These are phyloP conservation scores for Globisporangium canariense DNA, from an alignment of 352 stramenopile species.

Conservation along the genomic window DNA sequence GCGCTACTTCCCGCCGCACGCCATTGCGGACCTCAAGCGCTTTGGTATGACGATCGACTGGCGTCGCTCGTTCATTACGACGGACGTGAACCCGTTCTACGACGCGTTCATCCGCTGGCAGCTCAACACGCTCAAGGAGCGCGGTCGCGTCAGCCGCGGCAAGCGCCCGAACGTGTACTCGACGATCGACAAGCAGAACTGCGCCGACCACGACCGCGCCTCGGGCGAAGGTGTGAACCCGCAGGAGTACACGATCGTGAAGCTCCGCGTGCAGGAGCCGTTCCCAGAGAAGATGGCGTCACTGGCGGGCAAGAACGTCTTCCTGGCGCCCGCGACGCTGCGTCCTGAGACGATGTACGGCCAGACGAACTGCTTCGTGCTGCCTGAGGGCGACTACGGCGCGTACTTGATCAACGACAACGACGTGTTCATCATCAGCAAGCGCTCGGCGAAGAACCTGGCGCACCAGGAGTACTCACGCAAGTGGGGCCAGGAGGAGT, in stretches of 20 bases:
- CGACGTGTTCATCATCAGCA: conserved; percentile 96
- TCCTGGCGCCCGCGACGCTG: conserved; percentile 97
- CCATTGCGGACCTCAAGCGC: conserved; percentile 94
- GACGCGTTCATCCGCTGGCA: conserved; percentile 99
- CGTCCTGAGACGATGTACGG: conserved; percentile 99
- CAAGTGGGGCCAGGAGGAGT: conserved; percentile 87
- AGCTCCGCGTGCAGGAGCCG: conserved; percentile 91
- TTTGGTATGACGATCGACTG: conserved; percentile 98
- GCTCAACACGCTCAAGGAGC: conserved; percentile 96
- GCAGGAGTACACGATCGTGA: conserved; percentile 99
- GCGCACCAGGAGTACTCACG: conserved; percentile 93
- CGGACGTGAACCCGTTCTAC: conserved; percentile 99
- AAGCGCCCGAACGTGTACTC: conserved; percentile 99
- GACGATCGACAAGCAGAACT: conserved; percentile 98
- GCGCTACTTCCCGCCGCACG: conserved; percentile 98
- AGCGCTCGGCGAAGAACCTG: conserved; percentile 91
- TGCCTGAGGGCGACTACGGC: conserved; percentile 98
- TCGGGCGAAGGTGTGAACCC: conserved; percentile 98
- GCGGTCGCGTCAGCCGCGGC: conserved; percentile 86
- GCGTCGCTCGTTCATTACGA: conserved; percentile 99
- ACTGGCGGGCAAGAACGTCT: conserved; percentile 91
- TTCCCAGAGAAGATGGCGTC: conserved; percentile 73
- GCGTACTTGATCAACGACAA: conserved; percentile 94
- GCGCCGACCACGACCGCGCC: conserved; percentile 98
- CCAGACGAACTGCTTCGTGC: conserved; percentile 99